A percentile compares a stretch with the other conserved stretches of the same genome.
Evolutionary conservation across 352 stramenopile genomes (phyloP).

Genomic region (Phytophthora sp.): DNA sequence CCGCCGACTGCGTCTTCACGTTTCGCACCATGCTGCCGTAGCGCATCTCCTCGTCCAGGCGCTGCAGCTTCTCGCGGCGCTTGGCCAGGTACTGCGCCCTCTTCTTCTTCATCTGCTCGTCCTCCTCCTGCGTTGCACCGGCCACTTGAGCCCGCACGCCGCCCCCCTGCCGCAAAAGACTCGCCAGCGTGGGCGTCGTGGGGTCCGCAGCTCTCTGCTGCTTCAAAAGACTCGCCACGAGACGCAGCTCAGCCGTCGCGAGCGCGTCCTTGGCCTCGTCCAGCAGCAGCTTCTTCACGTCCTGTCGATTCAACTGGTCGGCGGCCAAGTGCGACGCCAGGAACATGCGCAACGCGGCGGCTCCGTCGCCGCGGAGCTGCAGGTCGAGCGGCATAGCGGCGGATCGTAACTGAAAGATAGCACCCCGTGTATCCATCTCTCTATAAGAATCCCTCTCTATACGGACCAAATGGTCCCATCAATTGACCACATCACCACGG

Average conservation of each 20-base stretch:
- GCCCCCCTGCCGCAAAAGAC: conserved; percentile 27
- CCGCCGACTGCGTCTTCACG: conserved; percentile 54
- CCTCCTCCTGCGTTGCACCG: not conserved
- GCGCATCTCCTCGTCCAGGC: conserved; percentile 81
- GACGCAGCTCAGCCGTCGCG: conserved; percentile 27
- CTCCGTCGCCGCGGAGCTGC: conserved; percentile 32
- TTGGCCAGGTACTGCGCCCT: conserved; percentile 48
- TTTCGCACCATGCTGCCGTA: conserved; percentile 82
- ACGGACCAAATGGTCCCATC: not conserved
- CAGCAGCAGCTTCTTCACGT: conserved; percentile 26
- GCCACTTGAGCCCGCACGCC: conserved; percentile 9
- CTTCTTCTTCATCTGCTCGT: conserved; percentile 17
- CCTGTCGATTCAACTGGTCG: conserved; percentile 1
- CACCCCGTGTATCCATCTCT: not conserved
- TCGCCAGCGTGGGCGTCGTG: conserved; percentile 25
- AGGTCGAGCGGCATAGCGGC: conserved; percentile 16
- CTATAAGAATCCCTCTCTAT: not conserved
- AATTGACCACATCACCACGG: not conserved
- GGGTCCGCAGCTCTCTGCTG: conserved; percentile 27
- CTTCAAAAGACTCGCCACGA: conserved; percentile 23
- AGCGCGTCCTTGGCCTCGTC: conserved; percentile 15
- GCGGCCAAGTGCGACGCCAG: conserved; percentile 25
- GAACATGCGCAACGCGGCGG: conserved; percentile 30
- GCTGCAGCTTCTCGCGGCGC: conserved; percentile 66
- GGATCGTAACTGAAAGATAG: conserved; percentile 2